phyloP scores from a whole-genome alignment of 2,329 filamentous ascomycete genomes.

The Calonectria naviculata region DNA sequence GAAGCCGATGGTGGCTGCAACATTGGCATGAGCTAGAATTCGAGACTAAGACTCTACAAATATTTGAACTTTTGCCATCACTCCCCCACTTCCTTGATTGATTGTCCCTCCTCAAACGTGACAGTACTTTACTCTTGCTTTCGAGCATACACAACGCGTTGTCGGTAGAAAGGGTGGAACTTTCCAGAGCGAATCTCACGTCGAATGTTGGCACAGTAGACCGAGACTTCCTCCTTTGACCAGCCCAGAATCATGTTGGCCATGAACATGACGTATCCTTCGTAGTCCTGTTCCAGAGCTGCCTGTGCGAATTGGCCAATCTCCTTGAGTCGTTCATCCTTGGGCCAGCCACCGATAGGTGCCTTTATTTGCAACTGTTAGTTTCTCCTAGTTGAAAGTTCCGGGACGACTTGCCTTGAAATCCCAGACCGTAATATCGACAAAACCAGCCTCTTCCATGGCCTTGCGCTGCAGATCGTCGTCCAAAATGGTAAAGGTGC shows the following conservation, averaged over 20 bases:
- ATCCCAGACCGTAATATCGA: constrained; percentile 31
- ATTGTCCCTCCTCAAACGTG: background rate
- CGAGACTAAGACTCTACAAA: background rate
- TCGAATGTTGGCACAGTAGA: constrained; percentile 48
- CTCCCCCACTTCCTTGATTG: no score
- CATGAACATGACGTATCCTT: constrained; percentile 48
- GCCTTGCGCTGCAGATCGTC: constrained; percentile 31
- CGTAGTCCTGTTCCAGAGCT: constrained; percentile 49
- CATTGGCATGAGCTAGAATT: constrained; percentile 1
- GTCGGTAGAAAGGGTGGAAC: constrained; percentile 43
- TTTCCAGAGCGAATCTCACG: constrained; percentile 44
- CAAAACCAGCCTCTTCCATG: constrained; percentile 37
- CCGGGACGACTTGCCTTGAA: constrained; percentile 20
- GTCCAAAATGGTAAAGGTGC: constrained; percentile 41
- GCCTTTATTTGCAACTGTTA: constrained; percentile 10
- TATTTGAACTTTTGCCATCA: background rate
- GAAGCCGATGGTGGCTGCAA: constrained; percentile 49
- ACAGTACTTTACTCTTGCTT: constrained; percentile 26
- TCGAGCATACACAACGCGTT: constrained; percentile 41
- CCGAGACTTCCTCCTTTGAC: constrained; percentile 45
- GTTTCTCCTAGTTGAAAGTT: background rate
- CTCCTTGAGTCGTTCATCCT: constrained; percentile 23
- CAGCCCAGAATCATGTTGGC: constrained; percentile 49
- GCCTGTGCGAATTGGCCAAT: constrained; percentile 43
- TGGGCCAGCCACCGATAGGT: constrained; percentile 33